A percentile compares a stretch with the other conserved stretches of the same genome.
These are phyloP conservation scores for Leucaena leucocephala DNA, from an alignment of 306 rosid genomes.

Conservation along the genomic window DNA sequence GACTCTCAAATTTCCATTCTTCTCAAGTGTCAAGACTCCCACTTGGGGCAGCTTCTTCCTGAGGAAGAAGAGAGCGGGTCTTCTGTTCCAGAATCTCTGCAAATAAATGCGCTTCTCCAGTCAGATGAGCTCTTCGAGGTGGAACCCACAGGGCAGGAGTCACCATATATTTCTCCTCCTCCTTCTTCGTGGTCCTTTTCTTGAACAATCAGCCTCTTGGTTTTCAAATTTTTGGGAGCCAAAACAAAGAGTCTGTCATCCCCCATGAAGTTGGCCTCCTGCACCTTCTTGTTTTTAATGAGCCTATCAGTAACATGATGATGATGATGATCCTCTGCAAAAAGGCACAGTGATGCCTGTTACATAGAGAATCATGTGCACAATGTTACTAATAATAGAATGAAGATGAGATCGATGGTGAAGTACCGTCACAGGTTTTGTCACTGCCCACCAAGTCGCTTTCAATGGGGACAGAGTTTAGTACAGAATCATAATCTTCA, in stretches of 20 bases:
- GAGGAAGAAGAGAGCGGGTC: slow-evolving; percentile 97
- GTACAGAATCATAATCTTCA: slow-evolving; percentile 53
- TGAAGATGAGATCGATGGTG: not conserved
- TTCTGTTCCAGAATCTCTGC: slow-evolving; percentile 86
- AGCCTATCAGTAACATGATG: slow-evolving; percentile 21
- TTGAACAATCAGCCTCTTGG: slow-evolving; percentile 48
- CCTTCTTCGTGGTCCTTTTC: slow-evolving; percentile 40
- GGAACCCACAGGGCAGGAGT: slow-evolving; percentile 85
- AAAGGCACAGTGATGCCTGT: not conserved
- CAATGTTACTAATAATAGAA: slow-evolving; percentile 44
- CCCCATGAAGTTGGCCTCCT: slow-evolving; percentile 38
- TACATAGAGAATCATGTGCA: slow-evolving; percentile 36
- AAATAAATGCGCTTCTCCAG: slow-evolving; percentile 87
- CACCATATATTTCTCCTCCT: slow-evolving; percentile 73
- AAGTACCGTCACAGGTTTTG: slow-evolving; percentile 59
- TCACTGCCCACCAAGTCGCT: slow-evolving; percentile 47
- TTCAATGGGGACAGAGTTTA: slow-evolving; percentile 44
- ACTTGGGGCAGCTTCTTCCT: slow-evolving; percentile 88
- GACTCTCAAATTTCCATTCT: too few species aligned
- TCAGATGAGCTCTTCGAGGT: slow-evolving; percentile 97
- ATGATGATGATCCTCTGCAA: slow-evolving; percentile 37
- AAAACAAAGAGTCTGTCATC: slow-evolving; percentile 58
- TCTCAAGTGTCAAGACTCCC: slow-evolving; percentile 95
- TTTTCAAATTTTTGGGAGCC: slow-evolving; percentile 39
- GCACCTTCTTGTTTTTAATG: slow-evolving; percentile 44